These are phyloP conservation scores for Penicillium fuscoglaucum DNA, from an alignment of 2,329 filamentous ascomycete genomes.

Conservation along the genomic window DNA sequence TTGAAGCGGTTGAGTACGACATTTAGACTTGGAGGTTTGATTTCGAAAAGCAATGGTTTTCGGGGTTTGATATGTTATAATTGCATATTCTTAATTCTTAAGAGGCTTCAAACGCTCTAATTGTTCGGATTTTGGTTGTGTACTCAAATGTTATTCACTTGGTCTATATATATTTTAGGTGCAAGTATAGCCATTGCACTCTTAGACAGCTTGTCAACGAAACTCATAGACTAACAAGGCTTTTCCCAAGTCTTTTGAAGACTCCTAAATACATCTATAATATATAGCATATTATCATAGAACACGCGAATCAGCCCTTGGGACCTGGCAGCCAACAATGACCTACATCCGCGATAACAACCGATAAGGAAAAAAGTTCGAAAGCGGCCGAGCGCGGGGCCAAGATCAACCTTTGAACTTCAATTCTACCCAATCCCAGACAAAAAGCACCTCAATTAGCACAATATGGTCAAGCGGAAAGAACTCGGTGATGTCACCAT, in stretches of 20 bases:
- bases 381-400: conserved; percentile 22
- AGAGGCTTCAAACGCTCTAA: background rate
- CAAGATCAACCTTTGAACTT: conserved; percentile 12
- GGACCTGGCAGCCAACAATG: background rate
- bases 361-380: conserved; percentile 30
- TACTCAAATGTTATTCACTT: background rate
- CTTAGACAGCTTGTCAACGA: background rate
- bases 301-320: background rate
- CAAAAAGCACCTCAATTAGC: conserved; percentile 4
- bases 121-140: background rate
- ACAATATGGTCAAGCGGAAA: conserved; percentile 53
- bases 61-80: background rate
- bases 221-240: background rate
- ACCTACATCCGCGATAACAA: conserved; percentile 17
- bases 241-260: background rate
- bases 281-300: background rate
- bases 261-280: background rate
- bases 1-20: conserved; percentile 35
- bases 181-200: background rate
- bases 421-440: conserved; percentile 3
- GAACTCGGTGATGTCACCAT: conserved; percentile 49
- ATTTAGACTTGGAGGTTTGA: conserved; percentile 19
- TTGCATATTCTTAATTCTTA: background rate
- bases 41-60: background rate
- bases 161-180: background rate